Evolutionary conservation across 257 asterid species (phyloP).

Genomic region (Salvia splendens): DNA sequence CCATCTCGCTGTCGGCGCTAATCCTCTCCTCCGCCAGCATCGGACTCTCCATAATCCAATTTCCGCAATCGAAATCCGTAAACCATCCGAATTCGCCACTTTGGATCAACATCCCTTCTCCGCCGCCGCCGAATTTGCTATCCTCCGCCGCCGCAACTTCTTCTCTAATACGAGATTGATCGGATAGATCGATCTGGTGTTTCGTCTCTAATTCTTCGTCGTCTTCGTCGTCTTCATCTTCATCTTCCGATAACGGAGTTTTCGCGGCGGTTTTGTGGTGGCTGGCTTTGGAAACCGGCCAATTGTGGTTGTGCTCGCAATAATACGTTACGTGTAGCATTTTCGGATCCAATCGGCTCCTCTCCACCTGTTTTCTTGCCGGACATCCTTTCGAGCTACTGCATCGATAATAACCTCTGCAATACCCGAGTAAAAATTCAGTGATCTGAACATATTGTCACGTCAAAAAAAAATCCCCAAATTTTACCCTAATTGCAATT

Average conservation of each 20-base stretch:
- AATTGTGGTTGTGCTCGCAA: slow-evolving; percentile 85
- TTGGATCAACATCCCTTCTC: slow-evolving; percentile 22
- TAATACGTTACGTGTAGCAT: slow-evolving; percentile 77
- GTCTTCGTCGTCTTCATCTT: slow-evolving; percentile 34
- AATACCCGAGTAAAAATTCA: background rate
- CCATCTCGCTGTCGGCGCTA: slow-evolving; percentile 47
- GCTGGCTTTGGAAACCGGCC: slow-evolving; percentile 56
- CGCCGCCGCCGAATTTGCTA: slow-evolving; percentile 37
- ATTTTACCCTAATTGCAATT: background rate
- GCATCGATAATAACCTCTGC: slow-evolving; percentile 89
- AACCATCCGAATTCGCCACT: slow-evolving; percentile 65
- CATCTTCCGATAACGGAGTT: slow-evolving; percentile 36
- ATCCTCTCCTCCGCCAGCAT: slow-evolving; percentile 46
- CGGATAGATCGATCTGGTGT: slow-evolving; percentile 21
- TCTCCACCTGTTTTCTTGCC: slow-evolving; percentile 92
- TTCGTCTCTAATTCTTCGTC: slow-evolving; percentile 31
- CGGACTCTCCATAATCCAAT: slow-evolving; percentile 59
- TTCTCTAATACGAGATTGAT: slow-evolving; percentile 31
- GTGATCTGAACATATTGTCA: too few relatives aligned
- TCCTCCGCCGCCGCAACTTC: slow-evolving; percentile 24
- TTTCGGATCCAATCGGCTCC: slow-evolving; percentile 68
- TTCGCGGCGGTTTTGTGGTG: slow-evolving; percentile 27
- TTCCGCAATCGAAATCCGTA: slow-evolving; percentile 57
- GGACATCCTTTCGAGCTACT: slow-evolving; percentile 98
- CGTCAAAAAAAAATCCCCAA: background rate